Percentiles rank a stretch among this genome's conserved stretches.
These are phyloP conservation scores for Vitis hybrid DNA, from an alignment of 177 flowering plant genomes.

Conservation along the genomic window DNA sequence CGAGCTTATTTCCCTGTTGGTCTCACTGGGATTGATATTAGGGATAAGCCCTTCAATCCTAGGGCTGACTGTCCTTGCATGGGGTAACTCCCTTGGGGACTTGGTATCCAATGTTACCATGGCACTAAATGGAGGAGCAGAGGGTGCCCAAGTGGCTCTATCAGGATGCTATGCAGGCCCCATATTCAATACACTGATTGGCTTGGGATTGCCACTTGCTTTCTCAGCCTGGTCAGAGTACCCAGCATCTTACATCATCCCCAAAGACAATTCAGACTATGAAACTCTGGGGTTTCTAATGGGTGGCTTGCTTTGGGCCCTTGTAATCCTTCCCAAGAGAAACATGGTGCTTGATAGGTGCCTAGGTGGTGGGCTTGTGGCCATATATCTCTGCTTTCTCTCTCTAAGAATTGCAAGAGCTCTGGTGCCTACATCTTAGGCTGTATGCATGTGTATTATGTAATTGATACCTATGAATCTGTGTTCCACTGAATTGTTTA, in stretches of 20 bases:
- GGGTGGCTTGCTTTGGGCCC: conserved; percentile 60
- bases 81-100: conserved; percentile 97
- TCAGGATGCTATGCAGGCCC: conserved; percentile 95
- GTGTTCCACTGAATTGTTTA: too few relatives aligned
- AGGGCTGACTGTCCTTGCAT: conserved; percentile 83
- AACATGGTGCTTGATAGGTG: conserved; percentile 47
- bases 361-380: conserved; percentile 57
- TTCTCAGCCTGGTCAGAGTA: conserved; percentile 38
- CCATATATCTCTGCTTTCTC: conserved; percentile 37
- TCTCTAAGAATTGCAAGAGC: conserved; percentile 15
- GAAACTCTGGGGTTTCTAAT: conserved; percentile 48
- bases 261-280: conserved; percentile 36
- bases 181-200: conserved; percentile 76
- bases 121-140: conserved; percentile 59
- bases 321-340: conserved; percentile 43
- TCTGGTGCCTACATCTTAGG: too few relatives aligned
- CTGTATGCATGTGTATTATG: too few relatives aligned
- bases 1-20: conserved; percentile 71
- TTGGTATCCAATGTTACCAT: conserved; percentile 65
- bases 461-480: too few relatives aligned
- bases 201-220: conserved; percentile 63
- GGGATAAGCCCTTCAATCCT: conserved; percentile 77
- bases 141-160: conserved; percentile 73
- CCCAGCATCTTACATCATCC: conserved; percentile 37
- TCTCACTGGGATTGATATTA: conserved; percentile 58